These are phyloP conservation scores for Phytophthora pluvialis DNA, from an alignment of 352 stramenopile genomes.

Conservation along the genomic window DNA sequence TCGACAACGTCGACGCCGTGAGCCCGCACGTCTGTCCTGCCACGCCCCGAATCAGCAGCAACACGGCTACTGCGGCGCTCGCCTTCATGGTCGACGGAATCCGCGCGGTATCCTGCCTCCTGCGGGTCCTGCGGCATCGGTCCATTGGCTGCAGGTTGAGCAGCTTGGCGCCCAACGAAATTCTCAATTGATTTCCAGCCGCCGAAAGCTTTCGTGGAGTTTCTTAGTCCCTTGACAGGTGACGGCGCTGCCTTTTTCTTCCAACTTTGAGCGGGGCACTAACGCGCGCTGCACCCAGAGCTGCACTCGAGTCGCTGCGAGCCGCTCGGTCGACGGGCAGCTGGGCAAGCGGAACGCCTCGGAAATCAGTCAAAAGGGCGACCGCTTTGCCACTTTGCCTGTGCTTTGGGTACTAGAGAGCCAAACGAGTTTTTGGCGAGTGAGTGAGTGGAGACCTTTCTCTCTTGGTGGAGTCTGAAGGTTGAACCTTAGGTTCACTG, in stretches of 20 bases:
- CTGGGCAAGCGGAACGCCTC: slow-evolving; percentile 22
- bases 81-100: slow-evolving; percentile 15
- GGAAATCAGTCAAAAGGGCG: slow-evolving; percentile 12
- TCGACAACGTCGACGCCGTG: slow-evolving; percentile 43
- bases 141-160: slow-evolving; percentile 24
- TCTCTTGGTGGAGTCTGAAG: slow-evolving; percentile 2
- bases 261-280: slow-evolving; percentile 30
- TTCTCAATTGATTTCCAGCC: slow-evolving; percentile 24
- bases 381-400: slow-evolving; percentile 3
- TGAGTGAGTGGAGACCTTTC: slow-evolving; percentile 4
- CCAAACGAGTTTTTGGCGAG: slow-evolving; percentile 1
- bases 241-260: slow-evolving; percentile 36
- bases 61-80: slow-evolving; percentile 2
- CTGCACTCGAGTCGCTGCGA: slow-evolving; percentile 8
- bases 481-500: background rate
- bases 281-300: slow-evolving; percentile 30
- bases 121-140: slow-evolving; percentile 13
- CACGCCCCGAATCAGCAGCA: slow-evolving; percentile 28
- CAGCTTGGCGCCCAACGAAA: background rate
- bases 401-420: background rate
- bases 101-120: slow-evolving; percentile 11
- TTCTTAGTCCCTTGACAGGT: slow-evolving; percentile 31
- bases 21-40: slow-evolving; percentile 25
- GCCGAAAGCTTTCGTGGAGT: slow-evolving; percentile 7
- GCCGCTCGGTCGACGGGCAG: slow-evolving; percentile 17